Evolutionary conservation across 192 early-diverging fungal genomes (phyloP), one percentile per base, ranked within the genome.

Genomic region (Dispira simplex): DNA sequence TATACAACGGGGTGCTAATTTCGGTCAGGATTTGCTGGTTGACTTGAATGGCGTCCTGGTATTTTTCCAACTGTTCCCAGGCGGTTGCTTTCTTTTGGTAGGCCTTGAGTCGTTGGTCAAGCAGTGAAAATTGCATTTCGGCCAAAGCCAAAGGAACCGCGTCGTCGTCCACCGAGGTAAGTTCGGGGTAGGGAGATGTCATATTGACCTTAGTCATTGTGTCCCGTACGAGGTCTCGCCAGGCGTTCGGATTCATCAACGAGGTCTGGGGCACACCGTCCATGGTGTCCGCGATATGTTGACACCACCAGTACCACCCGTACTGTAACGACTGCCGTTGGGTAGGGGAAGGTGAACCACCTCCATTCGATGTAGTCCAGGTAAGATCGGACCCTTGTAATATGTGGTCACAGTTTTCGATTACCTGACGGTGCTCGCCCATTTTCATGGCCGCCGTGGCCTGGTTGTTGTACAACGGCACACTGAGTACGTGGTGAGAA

Each of bases 31-130:
- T 43, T 20, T 65, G 67, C 21, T 77, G 76, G 75, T 82, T 87
- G 67, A 81, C 80, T 0, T 71, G 69, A 46, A 74, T 68, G 25
- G 91, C 95, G 46, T 81, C 79, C 13, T 71, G 68, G 70, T 87
- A 95, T 64, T 87, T 87, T 73, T 96, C 93, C 51, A 83, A 63
- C 5, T 79, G 77, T 72, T 98, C 95, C 59, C 79, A 84, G 2
- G 91, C 92, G 26, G 79, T 79, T 9, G 87, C 91, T 1, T 89
- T 73, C 1, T 92, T 79, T 67, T 87, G 74, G 23, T 93, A 68
- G 12, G 83, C 75, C 73, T 97, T 97, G 32, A 73, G 73, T 25
- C 82, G 64, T 63, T 98, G 89, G 11, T 83, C 78, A 20, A 62
- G 44, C 6, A 62, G 11, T 4, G 59, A 62, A 45, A 32, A 62